phyloP scores from a whole-genome alignment of 1,284 basidiomycete species.

The Moniliophthora roreri region DNA sequence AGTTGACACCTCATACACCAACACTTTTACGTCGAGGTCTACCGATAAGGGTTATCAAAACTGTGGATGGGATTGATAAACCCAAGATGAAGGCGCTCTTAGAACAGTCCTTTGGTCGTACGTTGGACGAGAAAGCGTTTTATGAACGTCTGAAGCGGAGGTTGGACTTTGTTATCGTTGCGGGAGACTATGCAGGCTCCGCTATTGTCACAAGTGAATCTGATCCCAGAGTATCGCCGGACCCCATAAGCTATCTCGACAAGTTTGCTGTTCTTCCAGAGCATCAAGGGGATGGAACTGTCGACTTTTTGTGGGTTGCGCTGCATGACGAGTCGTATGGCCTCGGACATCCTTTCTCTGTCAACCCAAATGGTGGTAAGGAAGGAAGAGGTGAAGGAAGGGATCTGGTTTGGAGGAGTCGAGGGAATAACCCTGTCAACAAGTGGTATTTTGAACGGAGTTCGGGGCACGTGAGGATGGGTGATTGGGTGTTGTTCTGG shows the following conservation, averaged over 20 bases:
- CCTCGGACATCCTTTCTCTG: slow-evolving; percentile 56
- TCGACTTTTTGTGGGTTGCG: slow-evolving; percentile 99
- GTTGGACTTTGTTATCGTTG: slow-evolving; percentile 93
- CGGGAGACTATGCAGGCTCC: slow-evolving; percentile 94
- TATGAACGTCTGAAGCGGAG: slow-evolving; percentile 73
- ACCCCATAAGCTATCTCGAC: slow-evolving; percentile 90
- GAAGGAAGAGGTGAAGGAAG: slow-evolving; percentile 87
- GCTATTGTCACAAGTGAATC: slow-evolving; percentile 92
- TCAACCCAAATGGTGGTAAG: slow-evolving; percentile 93
- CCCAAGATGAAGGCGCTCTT: slow-evolving; percentile 79
- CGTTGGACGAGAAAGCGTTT: slow-evolving; percentile 75
- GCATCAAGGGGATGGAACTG: slow-evolving; percentile 97
- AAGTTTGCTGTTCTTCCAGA: slow-evolving; percentile 97
- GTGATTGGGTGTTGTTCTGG: slow-evolving; percentile 95
- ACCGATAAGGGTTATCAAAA: slow-evolving; percentile 81
- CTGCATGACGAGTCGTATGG: no score
- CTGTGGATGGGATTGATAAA: slow-evolving; percentile 67
- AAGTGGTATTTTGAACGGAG: slow-evolving; percentile 99
- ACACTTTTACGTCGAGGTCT: slow-evolving; percentile 90
- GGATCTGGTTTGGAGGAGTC: slow-evolving; percentile 94
- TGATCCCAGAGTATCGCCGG: no score
- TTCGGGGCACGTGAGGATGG: slow-evolving; percentile 86
- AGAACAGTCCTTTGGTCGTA: slow-evolving; percentile 84
- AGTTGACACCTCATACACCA: slow-evolving; percentile 88
- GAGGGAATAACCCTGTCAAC: slow-evolving; percentile 94